Evolutionary conservation across 176 grass and related monocot genomes (phyloP), one percentile per base, ranked within the genome.

Genomic region (Rhynchospora tenuis): DNA sequence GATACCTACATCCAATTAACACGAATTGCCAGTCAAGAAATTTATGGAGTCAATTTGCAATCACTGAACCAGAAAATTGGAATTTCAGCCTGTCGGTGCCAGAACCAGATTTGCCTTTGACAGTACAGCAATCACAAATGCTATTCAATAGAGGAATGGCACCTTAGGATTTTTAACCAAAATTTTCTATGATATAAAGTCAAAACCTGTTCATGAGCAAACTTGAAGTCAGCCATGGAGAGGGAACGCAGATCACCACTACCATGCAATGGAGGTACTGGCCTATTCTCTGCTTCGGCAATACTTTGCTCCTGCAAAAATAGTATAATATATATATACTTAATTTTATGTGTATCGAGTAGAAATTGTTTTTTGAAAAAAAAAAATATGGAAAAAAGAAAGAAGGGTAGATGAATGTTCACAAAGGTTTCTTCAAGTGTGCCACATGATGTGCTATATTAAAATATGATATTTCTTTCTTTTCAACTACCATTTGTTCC

Each of bases 141-240:
- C 75, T 23, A 7, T 58, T 73, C 6, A 17, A 52, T 59, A 60
- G 47, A 59, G 65, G 0, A 4, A 78, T 54, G n/a, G 10, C 17
- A 20, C 43, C 63, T 83, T 72, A 12, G 56, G 77, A 7, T 47
- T 24, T 85, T 4, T 51, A 5, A 14, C 24, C 33, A 50, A 78
- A n/a, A 43, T 28, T 51, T 56, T 14, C 85, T 69, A 0, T 28
- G 9, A 60, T 61, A n/a, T 52, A 45, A 38, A 19, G 26, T 55
- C 27, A 73, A 65, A 42, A 98, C 96, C 93, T 98, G 93, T 23
- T 98, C 96, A 81, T 98, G 96, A 56, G 96, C 89, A 80, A 90
- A 86, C 82, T 88, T 93, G 52, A 98, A 90, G 83, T 98, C 96
- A 65, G 85, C 83, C 78, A 86, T 83, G 67, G 85, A 93, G 31